A percentile compares a stretch with the other conserved stretches of the same genome.
These are phyloP conservation scores for Plantago elongata DNA, from an alignment of 257 asterid species.

Conservation along the genomic window DNA sequence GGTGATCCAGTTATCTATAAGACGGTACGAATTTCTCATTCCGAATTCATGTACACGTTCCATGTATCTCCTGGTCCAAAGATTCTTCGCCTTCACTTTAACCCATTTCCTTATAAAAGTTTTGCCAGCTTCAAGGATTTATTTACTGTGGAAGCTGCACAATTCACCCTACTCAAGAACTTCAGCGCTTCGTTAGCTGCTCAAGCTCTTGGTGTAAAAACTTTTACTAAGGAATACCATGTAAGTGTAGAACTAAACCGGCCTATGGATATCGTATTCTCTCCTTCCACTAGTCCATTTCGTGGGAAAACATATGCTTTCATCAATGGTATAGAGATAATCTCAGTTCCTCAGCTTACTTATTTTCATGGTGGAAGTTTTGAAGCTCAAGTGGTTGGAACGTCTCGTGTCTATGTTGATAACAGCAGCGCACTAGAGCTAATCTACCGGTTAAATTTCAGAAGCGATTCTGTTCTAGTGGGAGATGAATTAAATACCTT, in stretches of 20 bases:
- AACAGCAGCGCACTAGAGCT: constrained; percentile 38
- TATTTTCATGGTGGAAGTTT: constrained; percentile 15
- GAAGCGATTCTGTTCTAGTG: constrained; percentile 25
- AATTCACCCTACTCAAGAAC: constrained; percentile 28
- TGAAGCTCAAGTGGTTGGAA: constrained; percentile 22
- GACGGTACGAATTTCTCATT: constrained; percentile 22
- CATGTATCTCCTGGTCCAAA: constrained; percentile 26
- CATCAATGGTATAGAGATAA: constrained; percentile 29
- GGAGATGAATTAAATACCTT: constrained; percentile 21
- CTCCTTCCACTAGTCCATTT: constrained; percentile 18
- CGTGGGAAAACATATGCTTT: constrained; percentile 23
- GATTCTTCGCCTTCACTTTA: constrained; percentile 27
- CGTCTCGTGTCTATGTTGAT: constrained; percentile 31
- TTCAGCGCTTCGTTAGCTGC: constrained; percentile 34
- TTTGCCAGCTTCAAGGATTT: constrained; percentile 22
- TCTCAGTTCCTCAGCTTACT: constrained; percentile 22
- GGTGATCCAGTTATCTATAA: constrained; percentile 18
- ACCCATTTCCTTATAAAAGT: constrained; percentile 16
- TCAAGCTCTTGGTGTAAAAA: constrained; percentile 20
- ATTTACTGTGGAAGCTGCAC: constrained; percentile 27
- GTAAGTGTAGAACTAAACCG: constrained; percentile 14
- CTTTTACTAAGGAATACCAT: constrained; percentile 22
- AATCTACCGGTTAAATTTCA: constrained; percentile 25
- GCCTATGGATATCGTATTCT: constrained; percentile 13
- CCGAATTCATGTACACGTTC: constrained; percentile 22